Conservation (phyloP, 2,329 filamentous ascomycete genomes). For the Fusarium veterinarium region DNA sequence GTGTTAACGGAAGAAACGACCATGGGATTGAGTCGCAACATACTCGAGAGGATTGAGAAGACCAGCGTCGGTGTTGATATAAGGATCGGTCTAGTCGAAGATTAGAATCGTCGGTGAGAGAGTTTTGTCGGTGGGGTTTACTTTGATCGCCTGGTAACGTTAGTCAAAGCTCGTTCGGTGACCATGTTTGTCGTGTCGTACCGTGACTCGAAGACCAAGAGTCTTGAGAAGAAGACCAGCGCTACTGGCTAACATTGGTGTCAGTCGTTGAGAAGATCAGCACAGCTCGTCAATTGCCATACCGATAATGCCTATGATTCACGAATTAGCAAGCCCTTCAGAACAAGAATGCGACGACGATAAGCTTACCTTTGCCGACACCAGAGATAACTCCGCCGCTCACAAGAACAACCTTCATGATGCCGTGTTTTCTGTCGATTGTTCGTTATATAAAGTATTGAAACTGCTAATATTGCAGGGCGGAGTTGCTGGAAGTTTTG, state of each 20-base stretch:
- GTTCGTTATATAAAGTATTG: background rate
- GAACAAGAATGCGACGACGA: background rate
- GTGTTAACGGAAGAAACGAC: conserved; percentile 4
- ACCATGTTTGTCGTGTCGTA: conserved; percentile 2
- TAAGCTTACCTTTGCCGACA: conserved; percentile 32
- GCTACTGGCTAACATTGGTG: conserved; percentile 32
- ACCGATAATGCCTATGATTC: conserved; percentile 26
- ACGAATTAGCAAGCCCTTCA: conserved; percentile 13
- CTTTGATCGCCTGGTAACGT: conserved; percentile 38
- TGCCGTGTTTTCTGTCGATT: background rate
- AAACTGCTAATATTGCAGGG: conserved; percentile 9
- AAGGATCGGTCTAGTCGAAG: conserved; percentile 62
- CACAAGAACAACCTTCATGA: conserved; percentile 37
- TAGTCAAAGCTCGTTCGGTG: background rate
- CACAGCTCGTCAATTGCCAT: background rate
- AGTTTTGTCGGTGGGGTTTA: conserved; percentile 1
- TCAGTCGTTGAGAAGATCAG: conserved; percentile 4
- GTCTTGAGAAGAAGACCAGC: conserved; percentile 83
- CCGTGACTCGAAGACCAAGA: conserved; percentile 76
- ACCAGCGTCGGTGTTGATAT: conserved; percentile 56
- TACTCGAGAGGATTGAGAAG: conserved; percentile 49
- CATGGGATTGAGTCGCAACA: conserved; percentile 5
- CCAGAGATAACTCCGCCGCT: conserved; percentile 38
- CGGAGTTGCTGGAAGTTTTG: conserved; percentile 8
- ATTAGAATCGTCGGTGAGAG: conserved; percentile 1